Base-by-base conservation (phyloP, 1,284 basidiomycete species). In the Inonotus hispidus region DNA sequence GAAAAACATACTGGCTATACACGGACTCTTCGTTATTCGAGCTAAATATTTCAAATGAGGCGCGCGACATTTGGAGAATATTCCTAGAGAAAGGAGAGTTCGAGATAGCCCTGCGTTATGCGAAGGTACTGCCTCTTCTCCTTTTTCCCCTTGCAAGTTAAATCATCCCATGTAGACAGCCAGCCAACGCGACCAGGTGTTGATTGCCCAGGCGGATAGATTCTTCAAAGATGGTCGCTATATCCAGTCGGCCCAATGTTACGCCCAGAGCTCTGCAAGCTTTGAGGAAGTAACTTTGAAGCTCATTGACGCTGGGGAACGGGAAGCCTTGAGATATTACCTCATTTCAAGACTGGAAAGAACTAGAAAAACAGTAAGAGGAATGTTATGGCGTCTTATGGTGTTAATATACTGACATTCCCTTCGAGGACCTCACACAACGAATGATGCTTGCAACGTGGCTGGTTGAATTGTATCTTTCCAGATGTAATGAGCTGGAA, bases 391-490 rank as follows among this genome's bases (percentile, higher is more conserved):
- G 21, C 29, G 27, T 49, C 23, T 16, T 11, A 1, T 14, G 14
- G 29, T 41, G 49, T 16, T n/a, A n/a, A 16, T 37, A n/a, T 25
- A 32, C 50, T 32, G 21, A n/a, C 32, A 35, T 35, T 52, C 14
- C 11, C 50, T 58, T 59, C 19, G 64, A 95, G 93, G 93, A 97
- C 67, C 68, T 92, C 52, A 94, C 93, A 0, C 95, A 98, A 72
- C 83, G 97, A 37, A 95, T 96, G 88, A 96, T 99, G 90, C 79
- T 99, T 7, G 95, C 97, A 1, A 98, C 95, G 0, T 99, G 97
- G 97, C 87, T 99, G 6, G 88, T 97, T 32, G 97, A 99, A 73
- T 95, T 99, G 66, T 98, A 95, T 71, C 83, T 99, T 23, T 91
- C 89, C 74, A 98, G 97, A 77, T 94, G 94, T 72, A 96, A 98